A percentile compares a stretch with the other conserved stretches of the same genome.
Evolutionary conservation across 2,329 filamentous ascomycete species (phyloP).

Genomic region (Hysterium pulicare): DNA sequence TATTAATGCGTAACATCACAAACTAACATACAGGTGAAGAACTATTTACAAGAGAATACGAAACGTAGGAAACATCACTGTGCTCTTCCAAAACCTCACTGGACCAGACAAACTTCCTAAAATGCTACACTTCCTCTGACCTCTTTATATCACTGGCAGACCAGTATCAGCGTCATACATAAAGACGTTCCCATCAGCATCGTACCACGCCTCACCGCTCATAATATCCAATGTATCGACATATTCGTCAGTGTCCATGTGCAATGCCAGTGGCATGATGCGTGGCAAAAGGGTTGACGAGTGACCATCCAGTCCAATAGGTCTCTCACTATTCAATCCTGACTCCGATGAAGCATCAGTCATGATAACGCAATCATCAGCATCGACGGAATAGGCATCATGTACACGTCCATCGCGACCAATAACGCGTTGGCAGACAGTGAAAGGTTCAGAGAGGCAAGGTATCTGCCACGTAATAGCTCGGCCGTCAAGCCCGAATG

Average conservation of each 20-base stretch:
- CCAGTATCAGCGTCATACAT: too few species aligned
- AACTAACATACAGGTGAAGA: too few species aligned
- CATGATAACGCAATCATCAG: conserved; percentile 14
- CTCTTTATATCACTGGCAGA: too few species aligned
- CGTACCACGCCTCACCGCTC: conserved; percentile 28
- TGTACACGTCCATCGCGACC: conserved; percentile 26
- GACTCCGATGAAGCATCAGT: too few species aligned
- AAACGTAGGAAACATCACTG: too few species aligned
- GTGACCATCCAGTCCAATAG: conserved; percentile 20
- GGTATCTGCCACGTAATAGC: conserved; percentile 49
- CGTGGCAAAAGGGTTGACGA: conserved; percentile 10
- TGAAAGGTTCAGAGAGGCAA: conserved; percentile 11
- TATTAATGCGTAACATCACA: too few species aligned
- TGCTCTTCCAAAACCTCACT: too few species aligned
- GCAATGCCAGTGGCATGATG: conserved; percentile 19
- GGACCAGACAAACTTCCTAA: too few species aligned
- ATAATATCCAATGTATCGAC: conserved; percentile 25
- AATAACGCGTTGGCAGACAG: conserved; percentile 12
- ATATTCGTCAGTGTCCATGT: conserved; percentile 26
- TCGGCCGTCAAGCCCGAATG: conserved; percentile 45
- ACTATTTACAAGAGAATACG: too few species aligned
- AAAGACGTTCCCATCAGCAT: conserved; percentile 27
- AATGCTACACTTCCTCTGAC: too few species aligned
- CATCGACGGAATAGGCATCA: conserved; percentile 9
- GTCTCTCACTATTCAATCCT: conserved; percentile 5